Evolutionary conservation across 116 monocot genomes (phyloP), one percentile per base, ranked within the genome.

Genomic region (Trichopus zeylanicus): DNA sequence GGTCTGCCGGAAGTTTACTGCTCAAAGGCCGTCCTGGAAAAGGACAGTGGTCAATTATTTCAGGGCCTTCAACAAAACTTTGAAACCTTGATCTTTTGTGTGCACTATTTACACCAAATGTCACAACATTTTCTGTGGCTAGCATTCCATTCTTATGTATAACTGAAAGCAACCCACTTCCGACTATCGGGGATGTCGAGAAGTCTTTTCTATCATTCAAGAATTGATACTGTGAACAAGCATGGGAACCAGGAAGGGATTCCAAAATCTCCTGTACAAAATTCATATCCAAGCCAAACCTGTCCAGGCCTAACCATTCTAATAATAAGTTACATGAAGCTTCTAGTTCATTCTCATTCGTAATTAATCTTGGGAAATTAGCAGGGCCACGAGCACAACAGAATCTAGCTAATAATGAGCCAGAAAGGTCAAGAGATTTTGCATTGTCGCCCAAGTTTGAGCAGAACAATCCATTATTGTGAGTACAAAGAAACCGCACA

Each of bases 231-330:
- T 53, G 30, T 29, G 75, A 54, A 75, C 92, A 98, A 53, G 61
- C 48, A 67, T 57, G 75, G 8, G 87, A 74, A 64, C 73, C 76
- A 67, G 88, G 80, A 78, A 92, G 75, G 3, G 60, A 74, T 79
- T 91, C 98, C 26, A 98, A 71, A 46, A 98, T 64, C 78, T 98
- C 98, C 56, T 88, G 88, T 21, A 78, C 73, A 78, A 98, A 88
- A 57, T 66, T 85, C 60, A 80, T 66, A 55, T 98, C 88, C 68
- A 98, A 85, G 48, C 98, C 98, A 80, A 85, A 85, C 57, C 98
- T 88, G 48, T 98, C 98, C 31, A 74, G 78, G 25, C 83, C 70
- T 54, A 98, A 76, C 98, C 98, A 98, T 61, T 78, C 63, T 55
- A 58, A 59, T 20, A 98, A 26, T 42, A 61, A 57, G 57, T 71